Base-by-base conservation (phyloP, 257 asterid genomes). In the Nemophila menziesii region DNA sequence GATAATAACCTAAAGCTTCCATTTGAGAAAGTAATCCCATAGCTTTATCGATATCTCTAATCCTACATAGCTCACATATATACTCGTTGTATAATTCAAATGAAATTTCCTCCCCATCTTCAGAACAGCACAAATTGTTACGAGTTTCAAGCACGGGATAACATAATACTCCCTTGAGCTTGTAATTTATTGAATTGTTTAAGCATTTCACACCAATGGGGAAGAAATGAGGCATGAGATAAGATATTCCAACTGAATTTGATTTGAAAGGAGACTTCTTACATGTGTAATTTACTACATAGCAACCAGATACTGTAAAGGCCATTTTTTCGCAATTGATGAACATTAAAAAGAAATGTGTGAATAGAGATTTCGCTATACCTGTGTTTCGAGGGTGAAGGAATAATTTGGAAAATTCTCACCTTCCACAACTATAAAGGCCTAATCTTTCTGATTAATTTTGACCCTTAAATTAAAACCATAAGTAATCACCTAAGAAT, bases 1-100 rank as follows among this genome's bases (percentile, higher is more conserved):
- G 73, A 16, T 71, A 78, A 56, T 54, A 67, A 19, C 95, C 97
- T 49, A 69, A 40, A 2, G 89, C 92, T 78, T 87, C 97, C 93
- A 80, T 87, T 56, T 60, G 60, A 5, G 95, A 70, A 5, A 87
- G 68, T 71, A 77, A 33, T 12, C 55, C 44, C 95, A 87, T 77
- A 44, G 97, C 93, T 40, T 60, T 73, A 43, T 78, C 81, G 45
- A 87, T 33, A 13, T 83, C 72, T 10, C 95, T 85, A 19, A 69
- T 80, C 46, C 53, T 68, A 46, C 97, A 82, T 57, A 87, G 44
- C 45, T 68, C 79, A 43, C 76, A 46, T 40, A 83, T 57, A 55
- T 63, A 61, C 39, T 77, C 66, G 24, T 77, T 75, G 66, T 61
- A 80, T 13, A 61, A 37, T 37, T 63, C 79, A 52, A 57, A 59